Evolutionary conservation across 176 grass and related monocot species (phyloP).

Genomic region (Carex littledalei): DNA sequence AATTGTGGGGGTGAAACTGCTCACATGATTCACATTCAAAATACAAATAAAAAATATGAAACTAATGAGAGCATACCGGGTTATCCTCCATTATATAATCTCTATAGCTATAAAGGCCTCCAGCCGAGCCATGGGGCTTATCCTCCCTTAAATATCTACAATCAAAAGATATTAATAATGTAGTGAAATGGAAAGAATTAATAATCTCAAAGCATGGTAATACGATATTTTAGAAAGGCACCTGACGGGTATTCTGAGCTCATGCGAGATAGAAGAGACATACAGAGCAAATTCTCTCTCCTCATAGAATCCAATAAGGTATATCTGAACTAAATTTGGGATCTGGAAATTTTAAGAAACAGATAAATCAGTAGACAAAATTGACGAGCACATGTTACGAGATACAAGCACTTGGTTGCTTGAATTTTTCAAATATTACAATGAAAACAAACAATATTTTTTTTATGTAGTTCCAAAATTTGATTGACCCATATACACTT

Average conservation of each 20-base stretch:
- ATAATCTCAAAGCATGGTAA: not conserved
- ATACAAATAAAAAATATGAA: constrained; percentile 4
- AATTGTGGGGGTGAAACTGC: not conserved
- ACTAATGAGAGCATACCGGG: constrained; percentile 41
- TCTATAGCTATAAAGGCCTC: constrained; percentile 93
- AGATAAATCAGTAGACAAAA: not conserved
- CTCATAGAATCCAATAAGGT: constrained; percentile 96
- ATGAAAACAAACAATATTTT: not conserved
- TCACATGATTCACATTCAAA: not conserved
- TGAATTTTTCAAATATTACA: not conserved
- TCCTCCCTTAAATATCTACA: constrained; percentile 93
- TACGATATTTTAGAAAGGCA: constrained; percentile 11
- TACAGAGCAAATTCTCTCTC: constrained; percentile 92
- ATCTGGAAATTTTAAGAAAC: constrained; percentile 43
- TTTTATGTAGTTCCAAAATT: not conserved
- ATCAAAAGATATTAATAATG: constrained; percentile 10
- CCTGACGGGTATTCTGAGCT: constrained; percentile 94
- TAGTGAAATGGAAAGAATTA: not conserved
- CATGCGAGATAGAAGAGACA: constrained; percentile 91
- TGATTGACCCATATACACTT: not conserved
- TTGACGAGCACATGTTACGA: not conserved
- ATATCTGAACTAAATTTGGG: constrained; percentile 96
- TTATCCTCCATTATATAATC: constrained; percentile 92
- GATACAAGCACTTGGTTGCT: not conserved
- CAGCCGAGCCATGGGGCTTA: constrained; percentile 91